Base-by-base conservation (phyloP, 768 basidiomycete species). In the Boletus pseudopeckii region DNA sequence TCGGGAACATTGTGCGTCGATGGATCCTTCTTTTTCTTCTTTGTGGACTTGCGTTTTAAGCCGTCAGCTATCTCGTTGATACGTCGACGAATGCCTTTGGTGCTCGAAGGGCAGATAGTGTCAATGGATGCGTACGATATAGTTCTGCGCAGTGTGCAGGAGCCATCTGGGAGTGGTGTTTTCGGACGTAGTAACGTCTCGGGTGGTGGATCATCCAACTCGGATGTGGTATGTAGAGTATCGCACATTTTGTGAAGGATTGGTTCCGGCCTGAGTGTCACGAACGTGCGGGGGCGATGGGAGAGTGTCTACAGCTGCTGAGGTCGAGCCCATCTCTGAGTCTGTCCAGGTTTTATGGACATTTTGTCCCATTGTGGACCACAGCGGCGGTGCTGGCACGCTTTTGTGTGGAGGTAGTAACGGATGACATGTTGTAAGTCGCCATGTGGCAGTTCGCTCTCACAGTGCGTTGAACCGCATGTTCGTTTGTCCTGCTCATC, bases 71-170 rank as follows among this genome's bases (percentile, higher is more conserved):
- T 58, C 10, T 64, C 57, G 9, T 18, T 11, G 42, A 64, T 54
- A 42, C 50, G 47, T 30, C 52, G 62, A 38, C 62, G 59, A 24
- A 64, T 6, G 11, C 57, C 53, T 43, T 50, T 58, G 8, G 7
- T 28, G 5, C 15, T 43, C 17, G 53, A 14, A 17, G 56, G 50
- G n/a, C 50, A 40, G 18, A 59, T 13, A 0, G 64, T 66, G 7
- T 59, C 54, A 36, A 66, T 32, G 17, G 62, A 67, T 13, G 56
- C 50, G 36, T 11, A 39, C 7, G 66, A 68, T 10, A 28, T n/a
- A 0, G 56, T 62, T 48, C 66, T 61, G n/a, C 44, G 59, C 5
- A 65, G 48, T 1, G 55, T 47, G 26, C 41, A 56, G 37, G 53
- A 28, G 33, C 0, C 32, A n/a, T 47, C 47, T 8, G 52, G 46